Percentiles rank a stretch among this genome's conserved stretches.
These are phyloP conservation scores for Colletotrichum gloeosporioides DNA, from an alignment of 2,329 filamentous ascomycete genomes.

Conservation along the genomic window DNA sequence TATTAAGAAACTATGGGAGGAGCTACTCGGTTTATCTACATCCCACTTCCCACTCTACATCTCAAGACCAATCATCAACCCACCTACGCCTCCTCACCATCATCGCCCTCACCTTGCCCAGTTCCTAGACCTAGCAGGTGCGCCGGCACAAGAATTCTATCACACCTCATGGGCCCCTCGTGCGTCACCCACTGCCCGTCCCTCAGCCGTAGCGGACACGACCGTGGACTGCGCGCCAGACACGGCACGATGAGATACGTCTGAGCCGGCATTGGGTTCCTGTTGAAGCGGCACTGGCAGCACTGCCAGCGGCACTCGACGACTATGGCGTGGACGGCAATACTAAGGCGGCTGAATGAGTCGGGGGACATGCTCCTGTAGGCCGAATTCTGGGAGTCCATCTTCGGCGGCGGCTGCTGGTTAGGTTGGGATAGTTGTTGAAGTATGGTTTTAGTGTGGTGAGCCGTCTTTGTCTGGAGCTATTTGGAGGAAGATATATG, in stretches of 20 bases:
- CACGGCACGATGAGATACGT: not conserved
- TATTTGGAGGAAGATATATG: not conserved
- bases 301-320: not conserved
- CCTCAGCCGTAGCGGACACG: not conserved
- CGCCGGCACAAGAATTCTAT: not conserved
- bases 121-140: not conserved
- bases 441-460: not conserved
- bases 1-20: fast-evolving
- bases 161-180: not conserved
- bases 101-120: not conserved
- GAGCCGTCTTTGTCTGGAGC: not conserved
- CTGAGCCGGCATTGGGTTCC: not conserved
- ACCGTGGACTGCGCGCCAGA: not conserved
- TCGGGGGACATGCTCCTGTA: not conserved
- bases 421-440: not conserved
- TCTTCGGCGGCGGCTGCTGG: not conserved
- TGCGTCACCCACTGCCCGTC: not conserved
- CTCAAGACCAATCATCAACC: not conserved
- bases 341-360: not conserved
- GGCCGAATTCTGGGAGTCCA: not conserved
- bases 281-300: not conserved
- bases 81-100: not conserved
- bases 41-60: not conserved
- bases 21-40: not conserved
- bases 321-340: not conserved